A percentile compares a stretch with the other conserved stretches of the same genome.
Evolutionary conservation across 305 asterid genomes (phyloP).

Genomic region (Fraxinus dipetala): DNA sequence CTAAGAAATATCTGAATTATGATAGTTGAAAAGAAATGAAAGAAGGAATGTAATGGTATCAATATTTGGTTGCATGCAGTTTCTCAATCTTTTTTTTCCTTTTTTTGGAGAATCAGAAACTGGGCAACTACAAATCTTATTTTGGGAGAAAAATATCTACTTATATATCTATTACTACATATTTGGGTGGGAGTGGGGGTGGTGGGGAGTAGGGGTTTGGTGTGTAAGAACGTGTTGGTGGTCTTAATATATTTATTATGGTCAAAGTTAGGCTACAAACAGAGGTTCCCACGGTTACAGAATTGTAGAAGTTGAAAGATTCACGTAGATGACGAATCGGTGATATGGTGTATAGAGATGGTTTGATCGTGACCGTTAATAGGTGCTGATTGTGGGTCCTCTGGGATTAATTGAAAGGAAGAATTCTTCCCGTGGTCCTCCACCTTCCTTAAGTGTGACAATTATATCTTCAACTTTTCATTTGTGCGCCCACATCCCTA

Average conservation of each 20-base stretch:
- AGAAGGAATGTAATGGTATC: neutral
- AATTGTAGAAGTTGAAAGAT: neutral
- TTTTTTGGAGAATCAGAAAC: neutral
- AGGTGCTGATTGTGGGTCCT: slow-evolving; percentile 1
- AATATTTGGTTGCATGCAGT: slow-evolving; percentile 17
- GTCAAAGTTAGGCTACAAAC: slow-evolving; percentile 33
- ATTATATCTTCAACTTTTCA: neutral
- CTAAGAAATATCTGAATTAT: neutral
- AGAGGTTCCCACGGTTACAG: neutral
- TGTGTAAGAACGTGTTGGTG: neutral
- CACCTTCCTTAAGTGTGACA: neutral
- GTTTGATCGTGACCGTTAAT: neutral
- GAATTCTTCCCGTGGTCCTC: neutral
- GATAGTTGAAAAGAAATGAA: neutral
- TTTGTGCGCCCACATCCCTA: neutral
- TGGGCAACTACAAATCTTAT: neutral
- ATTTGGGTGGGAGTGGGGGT: neutral
- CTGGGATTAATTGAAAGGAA: neutral
- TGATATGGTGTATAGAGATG: neutral
- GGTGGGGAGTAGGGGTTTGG: neutral
- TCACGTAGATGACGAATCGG: neutral
- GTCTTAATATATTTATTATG: neutral
- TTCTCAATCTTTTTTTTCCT: neutral
- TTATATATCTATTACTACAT: neutral
- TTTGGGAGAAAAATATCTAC: neutral